Evolutionary conservation across 805 yeast species (phyloP).

Genomic region (Saccharomycopsis synnaedendra): DNA sequence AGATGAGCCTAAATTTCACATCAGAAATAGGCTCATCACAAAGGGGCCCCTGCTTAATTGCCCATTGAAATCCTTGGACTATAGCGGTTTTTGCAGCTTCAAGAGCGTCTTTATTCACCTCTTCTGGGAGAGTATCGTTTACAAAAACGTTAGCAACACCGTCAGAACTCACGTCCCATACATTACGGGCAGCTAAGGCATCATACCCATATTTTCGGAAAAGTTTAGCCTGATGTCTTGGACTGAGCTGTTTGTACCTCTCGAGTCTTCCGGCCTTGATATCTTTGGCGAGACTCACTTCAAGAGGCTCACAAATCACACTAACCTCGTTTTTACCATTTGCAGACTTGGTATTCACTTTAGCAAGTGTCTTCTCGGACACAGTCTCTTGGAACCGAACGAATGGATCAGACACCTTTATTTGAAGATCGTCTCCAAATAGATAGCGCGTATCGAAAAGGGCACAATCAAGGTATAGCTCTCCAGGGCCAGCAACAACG

Average conservation of each 20-base stretch:
- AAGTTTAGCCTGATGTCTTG: conserved; percentile 37
- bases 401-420: conserved; percentile 79
- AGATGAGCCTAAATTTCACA: conserved; percentile 60
- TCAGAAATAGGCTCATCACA: conserved; percentile 72
- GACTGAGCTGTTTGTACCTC: conserved; percentile 22
- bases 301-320: conserved; percentile 64
- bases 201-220: conserved; percentile 71
- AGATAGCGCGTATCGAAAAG: conserved; percentile 62
- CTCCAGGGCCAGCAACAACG: conserved; percentile 74
- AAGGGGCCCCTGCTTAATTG: conserved; percentile 80
- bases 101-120: conserved; percentile 47
- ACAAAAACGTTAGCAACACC: conserved; percentile 42
- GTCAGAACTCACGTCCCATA: conserved; percentile 69
- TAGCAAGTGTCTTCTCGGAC: conserved; percentile 49
- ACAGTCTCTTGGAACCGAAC: conserved; percentile 74
- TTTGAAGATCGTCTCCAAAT: conserved; percentile 47
- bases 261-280: conserved; percentile 34
- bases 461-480: conserved; percentile 73
- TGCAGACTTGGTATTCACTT: conserved; percentile 49
- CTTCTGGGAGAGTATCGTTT: conserved; percentile 69
- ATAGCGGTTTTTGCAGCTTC: conserved; percentile 40
- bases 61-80: conserved; percentile 76
- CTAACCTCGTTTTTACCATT: conserved; percentile 49
- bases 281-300: conserved; percentile 37
- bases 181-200: conserved; percentile 65